Evolutionary conservation across 768 basidiomycete genomes (phyloP).

Genomic region (Coprinopsis marcescibilis): DNA sequence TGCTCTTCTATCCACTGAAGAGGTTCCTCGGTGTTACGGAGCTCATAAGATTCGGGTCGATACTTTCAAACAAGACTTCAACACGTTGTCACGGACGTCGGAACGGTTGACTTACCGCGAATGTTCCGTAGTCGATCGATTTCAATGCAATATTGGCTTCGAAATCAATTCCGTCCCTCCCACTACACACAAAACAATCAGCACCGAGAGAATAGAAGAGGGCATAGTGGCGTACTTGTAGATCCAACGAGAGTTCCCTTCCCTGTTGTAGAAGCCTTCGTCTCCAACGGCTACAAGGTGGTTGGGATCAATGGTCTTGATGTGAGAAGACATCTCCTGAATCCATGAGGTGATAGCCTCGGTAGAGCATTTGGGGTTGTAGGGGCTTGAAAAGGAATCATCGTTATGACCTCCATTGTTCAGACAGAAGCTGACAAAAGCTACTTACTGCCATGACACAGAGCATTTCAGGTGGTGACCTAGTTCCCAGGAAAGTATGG

Average conservation of each 20-base stretch:
- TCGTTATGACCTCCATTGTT: neutral
- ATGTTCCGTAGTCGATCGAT: constrained; percentile 60
- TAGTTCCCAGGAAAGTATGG: constrained; percentile 42
- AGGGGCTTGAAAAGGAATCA: neutral
- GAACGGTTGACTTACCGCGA: constrained; percentile 41
- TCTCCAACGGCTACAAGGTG: constrained; percentile 53
- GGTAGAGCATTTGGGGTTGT: constrained; percentile 36
- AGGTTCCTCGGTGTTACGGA: neutral
- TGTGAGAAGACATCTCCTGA: constrained; percentile 42
- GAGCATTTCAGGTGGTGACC: constrained; percentile 39
- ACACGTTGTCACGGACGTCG: neutral
- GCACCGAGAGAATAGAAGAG: constrained; percentile 29
- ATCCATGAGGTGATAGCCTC: constrained; percentile 44
- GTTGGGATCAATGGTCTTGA: constrained; percentile 54
- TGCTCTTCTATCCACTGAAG: neutral
- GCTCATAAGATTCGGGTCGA: neutral
- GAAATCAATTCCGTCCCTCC: constrained; percentile 56
- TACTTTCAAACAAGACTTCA: neutral
- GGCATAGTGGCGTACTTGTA: neutral
- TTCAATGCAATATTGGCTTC: constrained; percentile 49
- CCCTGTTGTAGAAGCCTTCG: constrained; percentile 46
- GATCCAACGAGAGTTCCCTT: neutral
- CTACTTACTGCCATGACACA: neutral
- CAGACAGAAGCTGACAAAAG: too few species aligned
- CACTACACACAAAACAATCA: constrained; percentile 36